Base-by-base conservation (phyloP, 2,329 filamentous ascomycete genomes). In the Colletotrichum kahawae region DNA sequence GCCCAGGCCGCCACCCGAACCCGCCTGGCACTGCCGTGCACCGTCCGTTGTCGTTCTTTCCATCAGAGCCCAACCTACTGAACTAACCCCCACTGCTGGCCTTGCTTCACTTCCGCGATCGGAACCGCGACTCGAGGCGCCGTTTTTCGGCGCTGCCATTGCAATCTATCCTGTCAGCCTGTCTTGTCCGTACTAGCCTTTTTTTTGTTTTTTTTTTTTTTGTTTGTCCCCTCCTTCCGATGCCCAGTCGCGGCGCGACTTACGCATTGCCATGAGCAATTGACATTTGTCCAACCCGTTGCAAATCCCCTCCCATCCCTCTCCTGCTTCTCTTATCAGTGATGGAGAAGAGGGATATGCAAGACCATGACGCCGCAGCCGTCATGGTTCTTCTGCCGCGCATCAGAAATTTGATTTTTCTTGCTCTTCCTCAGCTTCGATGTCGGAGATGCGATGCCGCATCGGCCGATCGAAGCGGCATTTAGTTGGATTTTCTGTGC, bases 221-320 rank as follows among this genome's bases (percentile, higher is more conserved):
- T 24, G 3, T 24, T 21, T 21, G 6, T 12, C 18, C n/a, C 38
- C 43, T 21, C 18, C 43, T 18, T 43, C n/a, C 13, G 12, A 18
- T 38, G 36, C 51, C 71, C 71, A 62, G 60, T 66, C 62, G 62
- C 71, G 43, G 36, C 38, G 60, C 31, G 38, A 34, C 16, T 75
- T 75, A 72, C 72, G 63, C 72, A 34, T 75, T 75, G 43, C 34
- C 36, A 75, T 75, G 69, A 75, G 67, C 72, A 75, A 75, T 74
- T 67, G 51, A 63, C 72, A 75, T 72, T 71, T 68, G 72, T 67
- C 54, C 67, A 56, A 21, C 60, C 60, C 66, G 60, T 74, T 43
- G 72, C 69, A 51, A 60, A 54, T 31, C 29, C 56, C 56, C 14
- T 21, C 56, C 38, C 43, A 21, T 24, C 12, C 57, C 29, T 62